Evolutionary conservation across 2,329 filamentous ascomycete species (phyloP), one percentile per base, ranked within the genome.

Genomic region (Alternaria viburni): DNA sequence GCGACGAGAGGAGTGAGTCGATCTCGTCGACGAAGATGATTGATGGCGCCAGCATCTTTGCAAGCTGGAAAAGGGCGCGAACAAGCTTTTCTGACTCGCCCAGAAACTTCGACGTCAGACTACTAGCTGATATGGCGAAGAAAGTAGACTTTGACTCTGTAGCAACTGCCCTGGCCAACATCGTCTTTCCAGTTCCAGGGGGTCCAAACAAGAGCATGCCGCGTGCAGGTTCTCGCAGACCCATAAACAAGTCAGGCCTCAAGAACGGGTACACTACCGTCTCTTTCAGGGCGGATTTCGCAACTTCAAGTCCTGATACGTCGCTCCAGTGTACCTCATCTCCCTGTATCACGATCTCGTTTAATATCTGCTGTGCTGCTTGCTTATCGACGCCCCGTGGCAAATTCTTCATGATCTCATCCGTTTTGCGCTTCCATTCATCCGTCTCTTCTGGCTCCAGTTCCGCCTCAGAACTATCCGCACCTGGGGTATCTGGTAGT

Each of bases 11-110:
- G 0, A 99, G 83, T 1, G 94, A 97, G 78, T 99, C 96, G 66
- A 99, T 99, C 78, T 99, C 96, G 74, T 99, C 96, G 5, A 99
- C 93, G 71, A 99, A 99, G 62, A 99, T 98, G 77, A 99, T 98
- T 65, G 92, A 96, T 0, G 96, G 96, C 0, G 96, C 93, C 47
- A 98, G 86, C 36, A 89, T 86, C 78, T 96, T 96, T 6, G 96
- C 94, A n/a, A 98, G 83, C 0, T 89, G 88, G 77, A 99, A 99
- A 0, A 99, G 84, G 4, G 96, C 96, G 36, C 93, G 89, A 3
- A 99, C 96, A 5, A 99, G 88, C 80, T 99, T 99, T 81, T 99
- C 96, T 1, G 92, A 96, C 77, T 99, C 96, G 47, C 96, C 96
- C 10, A 98, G 86, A 79, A 95, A 99, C 81, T 99, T 99, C 75